phyloP scores from a whole-genome alignment of 352 stramenopile genomes.

The Phytophthora idaei region DNA sequence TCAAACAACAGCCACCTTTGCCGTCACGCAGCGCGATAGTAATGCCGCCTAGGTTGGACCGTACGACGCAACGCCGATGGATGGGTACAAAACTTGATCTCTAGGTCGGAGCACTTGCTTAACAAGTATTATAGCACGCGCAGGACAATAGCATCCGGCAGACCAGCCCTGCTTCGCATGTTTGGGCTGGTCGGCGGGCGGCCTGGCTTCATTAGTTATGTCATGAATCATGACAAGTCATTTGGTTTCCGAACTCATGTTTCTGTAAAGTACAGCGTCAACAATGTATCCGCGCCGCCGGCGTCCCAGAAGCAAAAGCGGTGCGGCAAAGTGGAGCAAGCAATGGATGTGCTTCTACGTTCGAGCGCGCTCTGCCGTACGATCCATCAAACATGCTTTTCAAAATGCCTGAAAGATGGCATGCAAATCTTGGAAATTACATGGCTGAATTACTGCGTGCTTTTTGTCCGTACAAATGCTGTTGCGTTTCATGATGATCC shows the following conservation, averaged over 20 bases:
- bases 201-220: not conserved
- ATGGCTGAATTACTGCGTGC: constrained; percentile 16
- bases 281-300: constrained; percentile 5
- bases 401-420: not conserved
- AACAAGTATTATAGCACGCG: no score
- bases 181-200: constrained; percentile 18
- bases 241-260: not conserved
- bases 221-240: constrained; percentile 2
- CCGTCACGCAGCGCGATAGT: constrained; percentile 7
- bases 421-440: constrained; percentile 19
- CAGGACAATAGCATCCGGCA: not conserved
- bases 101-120: not conserved
- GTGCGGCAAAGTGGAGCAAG: constrained; percentile 3
- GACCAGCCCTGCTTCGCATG: constrained; percentile 14
- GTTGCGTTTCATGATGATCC: constrained; percentile 23
- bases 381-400: not conserved
- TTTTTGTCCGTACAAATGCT: constrained; percentile 6
- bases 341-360: constrained; percentile 7
- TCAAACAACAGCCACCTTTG: not conserved
- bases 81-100: constrained; percentile 19
- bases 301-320: constrained; percentile 12
- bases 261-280: not conserved
- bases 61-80: constrained; percentile 17
- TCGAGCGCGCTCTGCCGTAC: no score
- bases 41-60: constrained; percentile 1